Evolutionary conservation across 306 rosid genomes (phyloP).

Genomic region (Mimosa pudica): DNA sequence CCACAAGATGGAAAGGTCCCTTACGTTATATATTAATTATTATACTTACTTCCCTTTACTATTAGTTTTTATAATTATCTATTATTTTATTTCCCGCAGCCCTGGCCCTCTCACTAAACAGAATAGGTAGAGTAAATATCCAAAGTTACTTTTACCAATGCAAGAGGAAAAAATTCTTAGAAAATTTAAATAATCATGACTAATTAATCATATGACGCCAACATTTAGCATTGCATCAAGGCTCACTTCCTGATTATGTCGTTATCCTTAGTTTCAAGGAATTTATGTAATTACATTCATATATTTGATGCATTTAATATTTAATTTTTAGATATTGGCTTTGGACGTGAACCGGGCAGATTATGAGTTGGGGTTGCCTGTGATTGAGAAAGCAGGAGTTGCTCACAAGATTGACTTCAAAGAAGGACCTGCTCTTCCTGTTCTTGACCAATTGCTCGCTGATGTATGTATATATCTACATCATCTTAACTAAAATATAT

Average conservation of each 20-base stretch:
- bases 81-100: background rate
- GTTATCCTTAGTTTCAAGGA: background rate
- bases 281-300: background rate
- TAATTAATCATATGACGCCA: too few relatives aligned
- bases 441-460: conserved; percentile 62
- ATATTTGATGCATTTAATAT: background rate
- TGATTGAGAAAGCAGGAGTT: conserved; percentile 75
- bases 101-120: too few relatives aligned
- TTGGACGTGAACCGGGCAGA: conserved; percentile 86
- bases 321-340: conserved; percentile 65
- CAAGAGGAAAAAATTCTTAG: too few relatives aligned
- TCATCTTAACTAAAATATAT: background rate
- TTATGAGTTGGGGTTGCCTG: conserved; percentile 73
- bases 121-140: too few relatives aligned
- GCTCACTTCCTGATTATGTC: background rate
- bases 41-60: background rate
- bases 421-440: conserved; percentile 95
- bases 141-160: too few relatives aligned
- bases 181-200: too few relatives aligned
- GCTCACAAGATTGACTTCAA: conserved; percentile 89
- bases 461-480: conserved; percentile 52
- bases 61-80: background rate
- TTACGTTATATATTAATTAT: background rate
- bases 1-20: conserved; percentile 90
- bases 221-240: too few relatives aligned